Base-by-base conservation (phyloP, 2,329 filamentous ascomycete species). In the Chrysosporium keratinophilum region DNA sequence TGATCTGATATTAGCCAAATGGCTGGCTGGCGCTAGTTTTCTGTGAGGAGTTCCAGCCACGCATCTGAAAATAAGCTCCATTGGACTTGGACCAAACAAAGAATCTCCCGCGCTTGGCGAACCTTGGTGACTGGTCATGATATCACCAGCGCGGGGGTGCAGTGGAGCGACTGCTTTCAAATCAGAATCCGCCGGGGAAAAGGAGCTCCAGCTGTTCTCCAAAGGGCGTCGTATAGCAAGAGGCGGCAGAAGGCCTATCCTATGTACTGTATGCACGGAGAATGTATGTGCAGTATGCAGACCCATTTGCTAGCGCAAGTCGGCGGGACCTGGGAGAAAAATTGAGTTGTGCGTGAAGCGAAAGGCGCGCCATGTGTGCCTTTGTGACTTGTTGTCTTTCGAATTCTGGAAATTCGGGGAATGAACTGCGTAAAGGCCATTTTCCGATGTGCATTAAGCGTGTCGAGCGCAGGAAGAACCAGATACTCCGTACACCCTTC, bases 281-380 rank as follows among this genome's bases (percentile, higher is more conserved):
- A n/a, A n/a, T n/a, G n/a, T n/a, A n/a, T n/a, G n/a, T n/a, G n/a
- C n/a, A n/a, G n/a, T 28, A 28, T 28, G 23, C 23, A 28, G 23
- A 28, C 23, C 23, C 23, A 28, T 28, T 28, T 28, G 40, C 17
- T 19, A 42, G n/a, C n/a, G 40, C 43, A 45, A 45, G 6, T 33
- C 43, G 14, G 20, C 31, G 43, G 43, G 31, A 28, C 28, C 23
- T 43, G 19, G 41, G 19, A 12, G 14, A 5, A 31, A 45, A 33
- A 15, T 3, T n/a, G n/a, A 39, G 35, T 12, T 39, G 11, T 35
- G 28, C 43, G 33, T 46, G 20, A 34, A 28, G 14, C 28, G 33
- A 37, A 47, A 17, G 19, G 28, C 11, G 45, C 23, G 46, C 46
- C 46, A 49, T 40, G 34, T 49, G 46, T 49, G 46, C 35, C 14